Conservation (phyloP, 306 rosid species). For the Sicyos edulis region DNA sequence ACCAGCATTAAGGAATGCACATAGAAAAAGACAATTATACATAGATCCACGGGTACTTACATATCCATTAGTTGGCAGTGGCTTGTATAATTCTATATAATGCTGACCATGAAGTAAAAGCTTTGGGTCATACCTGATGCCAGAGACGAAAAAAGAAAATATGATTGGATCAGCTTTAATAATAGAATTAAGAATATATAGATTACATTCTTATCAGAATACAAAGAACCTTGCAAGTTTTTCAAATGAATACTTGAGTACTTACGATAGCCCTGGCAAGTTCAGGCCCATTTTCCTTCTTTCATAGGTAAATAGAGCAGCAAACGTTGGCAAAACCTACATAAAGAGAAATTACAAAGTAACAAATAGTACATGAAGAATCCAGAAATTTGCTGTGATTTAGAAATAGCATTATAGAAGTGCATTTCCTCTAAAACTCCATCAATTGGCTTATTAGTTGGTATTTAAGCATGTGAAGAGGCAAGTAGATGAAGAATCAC, state of each 20-base stretch:
- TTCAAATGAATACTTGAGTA: slow-evolving; percentile 38
- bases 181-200: slow-evolving; percentile 14
- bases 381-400: not conserved
- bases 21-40: not conserved
- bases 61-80: slow-evolving; percentile 63
- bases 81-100: slow-evolving; percentile 75
- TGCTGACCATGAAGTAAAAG: slow-evolving; percentile 92
- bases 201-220: slow-evolving; percentile 4
- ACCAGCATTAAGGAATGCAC: not conserved
- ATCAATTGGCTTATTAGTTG: not conserved
- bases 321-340: slow-evolving; percentile 83
- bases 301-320: slow-evolving; percentile 43
- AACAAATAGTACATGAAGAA: not conserved
- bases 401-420: not conserved
- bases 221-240: slow-evolving; percentile 8
- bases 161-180: slow-evolving; percentile 10
- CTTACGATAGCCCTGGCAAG: slow-evolving; percentile 79
- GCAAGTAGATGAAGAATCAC: not conserved
- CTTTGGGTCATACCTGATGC: slow-evolving; percentile 65
- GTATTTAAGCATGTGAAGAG: not conserved
- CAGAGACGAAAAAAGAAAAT: slow-evolving; percentile 10
- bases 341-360: slow-evolving; percentile 17
- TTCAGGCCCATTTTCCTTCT: slow-evolving; percentile 24
- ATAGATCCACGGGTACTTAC: slow-evolving; percentile 43
- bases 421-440: not conserved